phyloP scores from a whole-genome alignment of 176 grass and related monocot species.

The barley (Hordeum vulgare) region DNA sequence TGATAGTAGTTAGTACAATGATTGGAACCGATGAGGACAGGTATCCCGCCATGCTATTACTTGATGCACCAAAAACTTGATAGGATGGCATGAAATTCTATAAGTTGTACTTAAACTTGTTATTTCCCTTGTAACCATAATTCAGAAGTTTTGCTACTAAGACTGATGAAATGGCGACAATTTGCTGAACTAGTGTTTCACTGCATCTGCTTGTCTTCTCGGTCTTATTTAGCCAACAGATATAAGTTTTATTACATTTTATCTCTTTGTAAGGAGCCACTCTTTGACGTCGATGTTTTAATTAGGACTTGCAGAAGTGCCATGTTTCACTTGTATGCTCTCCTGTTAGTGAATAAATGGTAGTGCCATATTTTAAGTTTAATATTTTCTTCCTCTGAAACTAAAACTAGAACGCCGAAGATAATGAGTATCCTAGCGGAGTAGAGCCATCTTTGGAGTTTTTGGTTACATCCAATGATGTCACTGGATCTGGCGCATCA shows the following conservation, averaged over 20 bases:
- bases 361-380: not conserved
- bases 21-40: not conserved
- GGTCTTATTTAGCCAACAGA: not conserved
- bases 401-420: slow-evolving; percentile 52
- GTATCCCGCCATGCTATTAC: not conserved
- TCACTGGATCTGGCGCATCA: slow-evolving; percentile 43
- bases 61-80: not conserved
- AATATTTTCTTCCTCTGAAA: not conserved
- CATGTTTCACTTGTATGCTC: not conserved
- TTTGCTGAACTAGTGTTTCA: not conserved
- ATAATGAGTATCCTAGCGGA: slow-evolving; percentile 47
- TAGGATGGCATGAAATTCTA: not conserved
- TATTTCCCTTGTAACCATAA: not conserved
- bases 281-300: not conserved
- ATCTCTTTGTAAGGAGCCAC: not conserved
- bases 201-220: not conserved
- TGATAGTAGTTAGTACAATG: not conserved
- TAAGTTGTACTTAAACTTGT: not conserved
- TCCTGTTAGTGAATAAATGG: not conserved
- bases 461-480: slow-evolving; percentile 48
- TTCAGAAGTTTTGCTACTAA: not conserved
- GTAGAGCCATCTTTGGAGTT: slow-evolving; percentile 48
- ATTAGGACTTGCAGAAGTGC: not conserved
- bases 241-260: not conserved
- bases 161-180: not conserved